phyloP scores from a whole-genome alignment of 176 grass and related monocot species.

The Oryza meridionalis region DNA sequence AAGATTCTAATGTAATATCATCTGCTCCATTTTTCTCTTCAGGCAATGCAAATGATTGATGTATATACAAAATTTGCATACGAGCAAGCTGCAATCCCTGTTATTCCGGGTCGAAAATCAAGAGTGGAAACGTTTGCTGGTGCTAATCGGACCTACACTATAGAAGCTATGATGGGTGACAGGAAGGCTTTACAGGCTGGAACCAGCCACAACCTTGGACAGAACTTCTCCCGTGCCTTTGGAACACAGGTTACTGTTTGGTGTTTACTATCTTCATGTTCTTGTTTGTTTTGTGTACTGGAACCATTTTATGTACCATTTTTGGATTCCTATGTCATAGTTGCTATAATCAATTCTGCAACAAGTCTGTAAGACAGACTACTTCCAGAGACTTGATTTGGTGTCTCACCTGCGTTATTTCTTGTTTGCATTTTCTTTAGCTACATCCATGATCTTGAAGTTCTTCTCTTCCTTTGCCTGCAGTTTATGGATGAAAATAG shows the following conservation, averaged over 20 bases:
- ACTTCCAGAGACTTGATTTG: slow-evolving; percentile 1
- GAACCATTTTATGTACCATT: slow-evolving; percentile 22
- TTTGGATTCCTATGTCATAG: background rate
- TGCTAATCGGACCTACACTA: slow-evolving; percentile 85
- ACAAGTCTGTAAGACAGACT: background rate
- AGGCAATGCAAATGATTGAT: slow-evolving; percentile 98
- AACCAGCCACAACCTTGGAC: slow-evolving; percentile 96
- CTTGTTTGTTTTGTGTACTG: slow-evolving; percentile 12
- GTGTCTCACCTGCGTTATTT: slow-evolving; percentile 1
- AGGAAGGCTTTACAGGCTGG: slow-evolving; percentile 98
- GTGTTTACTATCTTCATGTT: slow-evolving; percentile 1
- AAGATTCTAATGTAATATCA: slow-evolving; percentile 16
- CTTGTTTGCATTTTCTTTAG: slow-evolving; percentile 28
- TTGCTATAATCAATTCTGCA: slow-evolving; percentile 23
- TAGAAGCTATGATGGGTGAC: slow-evolving; percentile 99
- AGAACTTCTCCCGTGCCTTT: slow-evolving; percentile 97
- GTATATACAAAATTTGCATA: slow-evolving; percentile 95
- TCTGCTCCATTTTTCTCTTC: slow-evolving; percentile 34
- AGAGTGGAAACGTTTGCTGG: slow-evolving; percentile 93
- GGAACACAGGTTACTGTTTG: slow-evolving; percentile 74
- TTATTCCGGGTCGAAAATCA: slow-evolving; percentile 94
- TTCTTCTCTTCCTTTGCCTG: slow-evolving; percentile 13
- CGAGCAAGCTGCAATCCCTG: slow-evolving; percentile 92
- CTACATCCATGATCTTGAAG: slow-evolving; percentile 13
- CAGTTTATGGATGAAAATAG: slow-evolving; percentile 99